Percentiles rank a stretch among this genome's conserved stretches.
Conservation (phyloP, 139 green algal species). For the Picochlorum costavermella region DNA sequence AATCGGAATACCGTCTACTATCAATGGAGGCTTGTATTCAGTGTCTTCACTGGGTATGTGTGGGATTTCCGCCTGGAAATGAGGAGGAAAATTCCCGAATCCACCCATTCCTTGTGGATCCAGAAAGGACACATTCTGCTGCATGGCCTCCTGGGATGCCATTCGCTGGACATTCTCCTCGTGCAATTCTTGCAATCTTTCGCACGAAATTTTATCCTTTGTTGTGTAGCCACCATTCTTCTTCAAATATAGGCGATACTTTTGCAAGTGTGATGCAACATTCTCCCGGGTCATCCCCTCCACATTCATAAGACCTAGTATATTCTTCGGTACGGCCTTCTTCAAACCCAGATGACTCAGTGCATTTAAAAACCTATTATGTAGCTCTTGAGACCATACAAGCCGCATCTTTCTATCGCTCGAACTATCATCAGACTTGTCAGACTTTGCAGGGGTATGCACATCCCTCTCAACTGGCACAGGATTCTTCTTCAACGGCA, state of each 20-base stretch:
- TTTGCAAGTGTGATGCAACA: constrained; percentile 79
- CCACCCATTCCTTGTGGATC: not conserved
- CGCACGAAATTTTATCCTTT: constrained; percentile 18
- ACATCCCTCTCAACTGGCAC: not conserved
- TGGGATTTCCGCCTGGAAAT: not conserved
- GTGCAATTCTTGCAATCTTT: constrained; percentile 22
- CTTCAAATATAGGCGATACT: constrained; percentile 81
- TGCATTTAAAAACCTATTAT: constrained; percentile 66
- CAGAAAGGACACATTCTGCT: constrained; percentile 16
- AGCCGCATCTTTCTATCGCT: constrained; percentile 38
- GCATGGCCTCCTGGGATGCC: constrained; percentile 30
- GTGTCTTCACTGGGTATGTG: not conserved
- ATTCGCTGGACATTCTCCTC: constrained; percentile 31
- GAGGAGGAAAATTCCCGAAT: not conserved
- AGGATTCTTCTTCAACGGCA: not conserved
- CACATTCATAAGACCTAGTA: constrained; percentile 83
- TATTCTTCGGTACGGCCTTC: constrained; percentile 49
- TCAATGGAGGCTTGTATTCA: not conserved
- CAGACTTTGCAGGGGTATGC: not conserved
- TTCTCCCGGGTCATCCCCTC: constrained; percentile 90
- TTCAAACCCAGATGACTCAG: constrained; percentile 58
- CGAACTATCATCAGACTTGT: not conserved
- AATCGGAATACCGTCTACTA: not conserved
- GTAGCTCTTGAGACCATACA: constrained; percentile 67
- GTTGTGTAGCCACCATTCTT: constrained; percentile 18